Percentiles rank a stretch among this genome's conserved stretches.
Evolutionary conservation across 768 basidiomycete species (phyloP).

Genomic region (Amanita fuliginea): DNA sequence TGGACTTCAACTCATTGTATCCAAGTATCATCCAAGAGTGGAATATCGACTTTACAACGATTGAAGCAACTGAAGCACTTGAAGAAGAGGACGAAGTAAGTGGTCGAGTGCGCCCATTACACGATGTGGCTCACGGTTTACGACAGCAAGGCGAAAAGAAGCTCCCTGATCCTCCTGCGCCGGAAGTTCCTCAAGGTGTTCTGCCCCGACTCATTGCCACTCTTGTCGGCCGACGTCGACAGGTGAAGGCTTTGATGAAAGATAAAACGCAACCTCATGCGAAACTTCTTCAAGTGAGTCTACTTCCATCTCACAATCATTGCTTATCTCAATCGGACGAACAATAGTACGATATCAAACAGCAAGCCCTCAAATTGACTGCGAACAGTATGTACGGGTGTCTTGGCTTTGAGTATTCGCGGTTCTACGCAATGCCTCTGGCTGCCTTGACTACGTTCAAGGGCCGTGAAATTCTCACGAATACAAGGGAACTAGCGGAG

Average conservation of each 20-base stretch:
- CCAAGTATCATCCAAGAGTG: constrained; percentile 99
- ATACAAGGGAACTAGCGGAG: constrained; percentile 89
- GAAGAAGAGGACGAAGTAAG: constrained; percentile 48
- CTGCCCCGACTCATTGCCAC: constrained; percentile 98
- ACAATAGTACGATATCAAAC: constrained; percentile 87
- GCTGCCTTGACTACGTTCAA: constrained; percentile 97
- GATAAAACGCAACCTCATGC: constrained; percentile 61
- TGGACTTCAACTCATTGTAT: constrained; percentile 99
- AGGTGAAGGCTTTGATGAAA: constrained; percentile 94
- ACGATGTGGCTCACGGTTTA: constrained; percentile 1
- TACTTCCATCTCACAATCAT: no score
- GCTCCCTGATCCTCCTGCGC: constrained; percentile 78
- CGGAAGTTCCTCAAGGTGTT: constrained; percentile 70
- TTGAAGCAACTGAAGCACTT: constrained; percentile 60
- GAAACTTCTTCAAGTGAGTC: constrained; percentile 69
- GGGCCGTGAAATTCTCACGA: constrained; percentile 92
- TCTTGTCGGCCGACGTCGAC: constrained; percentile 78
- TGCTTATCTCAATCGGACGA: background rate
- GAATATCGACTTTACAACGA: constrained; percentile 98
- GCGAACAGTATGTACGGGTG: constrained; percentile 99
- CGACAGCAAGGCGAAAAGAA: constrained; percentile 56
- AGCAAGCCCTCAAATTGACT: constrained; percentile 92
- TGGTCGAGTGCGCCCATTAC: background rate
- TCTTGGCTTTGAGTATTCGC: constrained; percentile 92
- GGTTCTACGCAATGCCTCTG: constrained; percentile 95